These are phyloP conservation scores for Rostrohypoxylon terebratum DNA, from an alignment of 495 filamentous ascomycete species.

Conservation along the genomic window DNA sequence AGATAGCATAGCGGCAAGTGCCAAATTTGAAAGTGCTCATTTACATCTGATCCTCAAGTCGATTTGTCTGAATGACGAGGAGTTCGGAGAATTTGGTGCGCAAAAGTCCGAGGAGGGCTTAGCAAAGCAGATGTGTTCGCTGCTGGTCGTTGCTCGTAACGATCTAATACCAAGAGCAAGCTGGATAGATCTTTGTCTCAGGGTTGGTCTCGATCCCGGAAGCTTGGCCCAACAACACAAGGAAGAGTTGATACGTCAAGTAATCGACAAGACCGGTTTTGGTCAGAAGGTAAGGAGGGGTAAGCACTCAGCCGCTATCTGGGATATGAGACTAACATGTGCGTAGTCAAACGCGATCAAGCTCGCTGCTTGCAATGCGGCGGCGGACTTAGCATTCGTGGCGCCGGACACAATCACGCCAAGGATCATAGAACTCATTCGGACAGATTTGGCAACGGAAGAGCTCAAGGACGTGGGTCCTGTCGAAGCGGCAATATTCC, in stretches of 20 bases:
- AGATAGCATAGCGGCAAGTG: conserved; percentile 75
- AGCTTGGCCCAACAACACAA: conserved; percentile 70
- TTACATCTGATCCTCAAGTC: conserved; percentile 74
- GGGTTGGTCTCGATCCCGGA: conserved; percentile 83
- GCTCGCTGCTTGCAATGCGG: conserved; percentile 79
- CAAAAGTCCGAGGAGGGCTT: conserved; percentile 57
- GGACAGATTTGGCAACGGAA: conserved; percentile 72
- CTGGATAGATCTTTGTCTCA: conserved; percentile 91
- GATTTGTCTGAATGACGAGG: conserved; percentile 69
- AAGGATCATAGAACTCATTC: conserved; percentile 77
- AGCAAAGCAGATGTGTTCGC: conserved; percentile 73
- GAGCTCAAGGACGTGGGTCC: conserved; percentile 78
- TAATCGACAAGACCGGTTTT: conserved; percentile 60
- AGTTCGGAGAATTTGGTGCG: conserved; percentile 53
- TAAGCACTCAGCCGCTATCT: neutral
- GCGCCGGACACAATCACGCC: conserved; percentile 85
- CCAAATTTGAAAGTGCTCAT: conserved; percentile 72
- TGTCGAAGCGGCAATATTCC: conserved; percentile 89
- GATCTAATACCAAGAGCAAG: conserved; percentile 79
- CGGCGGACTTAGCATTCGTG: conserved; percentile 92
- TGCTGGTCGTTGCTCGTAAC: conserved; percentile 81
- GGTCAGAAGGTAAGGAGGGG: conserved; percentile 60
- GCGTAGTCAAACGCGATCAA: conserved; percentile 60
- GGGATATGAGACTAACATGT: conserved; percentile 33
- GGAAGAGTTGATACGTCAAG: conserved; percentile 59